Base-by-base conservation (phyloP, 805 yeast species). In the Teunomyces lycoperdinae region DNA sequence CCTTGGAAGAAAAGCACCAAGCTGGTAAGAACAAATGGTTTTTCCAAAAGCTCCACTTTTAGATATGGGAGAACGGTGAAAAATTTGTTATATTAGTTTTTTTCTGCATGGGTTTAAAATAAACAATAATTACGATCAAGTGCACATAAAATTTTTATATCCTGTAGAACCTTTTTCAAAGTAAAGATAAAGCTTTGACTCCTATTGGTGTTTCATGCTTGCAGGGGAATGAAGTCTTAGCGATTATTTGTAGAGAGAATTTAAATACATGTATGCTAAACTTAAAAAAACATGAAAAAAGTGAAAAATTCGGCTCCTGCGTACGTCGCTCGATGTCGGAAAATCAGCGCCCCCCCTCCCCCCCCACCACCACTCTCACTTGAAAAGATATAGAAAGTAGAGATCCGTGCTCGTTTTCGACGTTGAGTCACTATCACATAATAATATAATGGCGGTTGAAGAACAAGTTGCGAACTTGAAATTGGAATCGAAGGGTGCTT, bases 1-100 rank as follows among this genome's bases (percentile, higher is more conserved):
- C 96, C 74, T 92, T 94, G 73, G 99, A 94, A 83, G 96, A 92
- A 82, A 89, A 90, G 85, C 96, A 92, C 84, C 95, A 88, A 78
- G 89, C 97, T 73, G 99, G 99, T 77, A 90, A 94, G 87, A 92
- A 92, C 91, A 91, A 90, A 82, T 94, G 99, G 99, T 94, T 94
- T 85, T 94, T 94, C 91, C 85, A 96, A 78, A 94, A 94, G 83
- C 86, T 89, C 75, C 84, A 86, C 80, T 89, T 89, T 81, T 89
- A 87, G 83, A 49, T 39, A 46, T 43, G 49, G 53, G 54, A 53
- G 50, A 47, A 50, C 27, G 30, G 34, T 36, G 35, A 35, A 51
- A 53, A 52, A 55, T 51, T 51, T 56, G 55, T 55, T 55, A 56
- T 52, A 55, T 55, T 57, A 53, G 55, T 55, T 45, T 50, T 50